Evolutionary conservation across 192 early-diverging fungal genomes (phyloP), one percentile per base, ranked within the genome.

Genomic region (Lunasporangiospora selenospora): DNA sequence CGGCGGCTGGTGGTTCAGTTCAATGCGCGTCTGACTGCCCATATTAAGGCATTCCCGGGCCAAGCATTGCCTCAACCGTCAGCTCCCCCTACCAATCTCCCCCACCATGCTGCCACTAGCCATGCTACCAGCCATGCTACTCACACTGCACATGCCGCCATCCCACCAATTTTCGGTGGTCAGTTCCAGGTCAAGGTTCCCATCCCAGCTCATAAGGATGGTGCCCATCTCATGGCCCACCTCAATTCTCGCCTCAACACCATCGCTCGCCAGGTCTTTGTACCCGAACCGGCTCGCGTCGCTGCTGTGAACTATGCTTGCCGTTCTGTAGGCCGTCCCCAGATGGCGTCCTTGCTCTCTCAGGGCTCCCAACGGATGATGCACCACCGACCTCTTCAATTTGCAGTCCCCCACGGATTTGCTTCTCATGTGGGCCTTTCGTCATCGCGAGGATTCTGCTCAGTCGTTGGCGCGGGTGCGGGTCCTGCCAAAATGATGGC

Each of bases 1-100:
- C 53, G 60, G 55, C 60, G 69, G 60, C 69, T 73, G 69, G 61
- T 73, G 59, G 69, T 62, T 19, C 60, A 62, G 60, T 73, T 73
- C 50, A 73, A 73, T 40, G 69, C 69, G 47, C 60, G 69, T 32
- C 32, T 73, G n/a, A n/a, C n/a, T 41, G 69, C 69, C 55, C 60
- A 63, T 16, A 18, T 56, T n/a, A 73, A 50, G 55, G 69, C 58
- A 11, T 47, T 73, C 38, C 69, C 69, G 23, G 24, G 12, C 45
- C 23, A 47, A 21, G 21, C 45, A 16, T 2, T 47, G 29, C 45
- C 45, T 27, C 23, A 21, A 15, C 45, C 45, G 29, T 3, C 45
- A 30, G 40, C 67, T 31, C 61, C 59, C 62, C 52, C 67, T 26
- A 53, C 60, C 60, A 49, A 59, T 50, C 44, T 45, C 46, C 59